Evolutionary conservation across 1,139 yeast genomes (phyloP).

Genomic region (Pichia cactophila): DNA sequence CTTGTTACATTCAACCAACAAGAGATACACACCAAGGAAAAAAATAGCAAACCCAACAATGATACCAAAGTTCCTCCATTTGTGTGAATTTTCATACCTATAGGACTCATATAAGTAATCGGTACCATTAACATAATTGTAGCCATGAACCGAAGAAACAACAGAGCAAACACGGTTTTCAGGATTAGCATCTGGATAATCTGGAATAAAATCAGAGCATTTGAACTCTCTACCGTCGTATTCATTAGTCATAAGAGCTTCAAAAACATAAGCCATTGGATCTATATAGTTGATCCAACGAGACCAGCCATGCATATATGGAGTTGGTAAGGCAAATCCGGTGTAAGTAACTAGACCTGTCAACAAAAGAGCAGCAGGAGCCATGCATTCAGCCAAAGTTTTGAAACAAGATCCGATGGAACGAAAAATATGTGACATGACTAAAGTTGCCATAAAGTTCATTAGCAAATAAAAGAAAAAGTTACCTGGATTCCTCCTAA

Average conservation of each 20-base stretch:
- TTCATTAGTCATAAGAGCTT: conserved; percentile 44
- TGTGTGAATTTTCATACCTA: conserved; percentile 24
- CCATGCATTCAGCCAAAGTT: conserved; percentile 43
- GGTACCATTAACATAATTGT: conserved; percentile 24
- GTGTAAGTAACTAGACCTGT: conserved; percentile 44
- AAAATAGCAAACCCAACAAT: conserved; percentile 27
- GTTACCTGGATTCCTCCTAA: conserved; percentile 43
- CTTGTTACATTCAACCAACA: conserved; percentile 26
- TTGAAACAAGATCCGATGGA: conserved; percentile 43
- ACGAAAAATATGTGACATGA: conserved; percentile 40
- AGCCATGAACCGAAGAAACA: conserved; percentile 44
- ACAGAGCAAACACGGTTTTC: conserved; percentile 49
- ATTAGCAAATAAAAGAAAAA: conserved; percentile 50
- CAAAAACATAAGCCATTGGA: conserved; percentile 49
- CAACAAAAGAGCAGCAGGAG: conserved; percentile 43
- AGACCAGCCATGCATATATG: conserved; percentile 59
- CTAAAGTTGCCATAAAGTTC: conserved; percentile 34
- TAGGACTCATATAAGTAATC: conserved; percentile 24
- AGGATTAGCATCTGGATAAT: conserved; percentile 34
- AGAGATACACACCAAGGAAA: conserved; percentile 26
- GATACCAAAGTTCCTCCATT: conserved; percentile 33
- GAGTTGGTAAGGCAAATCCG: conserved; percentile 49
- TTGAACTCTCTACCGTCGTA: conserved; percentile 46
- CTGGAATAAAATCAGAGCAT: conserved; percentile 47
- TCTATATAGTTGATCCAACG: conserved; percentile 53